Evolutionary conservation across 345 rosid genomes (phyloP), one percentile per base, ranked within the genome.

Genomic region (Syzygium oleosum): DNA sequence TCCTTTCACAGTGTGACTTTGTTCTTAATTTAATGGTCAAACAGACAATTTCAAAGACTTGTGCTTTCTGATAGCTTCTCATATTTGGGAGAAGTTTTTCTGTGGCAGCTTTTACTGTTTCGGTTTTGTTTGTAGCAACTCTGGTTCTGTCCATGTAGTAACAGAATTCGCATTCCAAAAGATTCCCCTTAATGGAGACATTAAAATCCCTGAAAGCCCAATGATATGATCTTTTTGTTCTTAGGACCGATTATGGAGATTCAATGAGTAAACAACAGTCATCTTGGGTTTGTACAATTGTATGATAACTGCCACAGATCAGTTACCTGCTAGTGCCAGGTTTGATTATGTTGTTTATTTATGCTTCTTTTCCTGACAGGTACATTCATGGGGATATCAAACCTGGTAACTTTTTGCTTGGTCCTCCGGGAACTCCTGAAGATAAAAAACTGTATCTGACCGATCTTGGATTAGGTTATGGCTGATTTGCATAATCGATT

Each of bases 301-400:
- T 31, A 31, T 65, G 22, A 65, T 15, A 14, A 65, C 22, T 65
- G 41, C 22, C 31, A 29, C 78, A 15, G 41, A 63, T 8, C 78
- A 31, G 19, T 53, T 65, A 65, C 41, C 31, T 65, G 78, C 41
- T 29, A 31, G 78, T 7, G 41, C 78, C 78, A 65, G 21, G 78
- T 65, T 65, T 65, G 41, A 29, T 65, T 31, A 15, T 31, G 22
- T 15, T 53, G 22, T 65, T 65, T 31, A 29, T 29, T 65, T 31
- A 16, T 31, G 78, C 78, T 29, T 29, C 78, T 65, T 65, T 65
- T 29, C 78, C 25, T 31, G 61, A 49, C 83, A 86, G 87, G 27
- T 86, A 86, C 54, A 86, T 86, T 86, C 87, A 86, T 16, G 87
- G 87, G 61, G 87, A 86, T 59, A 52, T 86, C 79, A 86, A 86